phyloP scores from a whole-genome alignment of 352 stramenopile species.

The Phytopythium litorale region DNA sequence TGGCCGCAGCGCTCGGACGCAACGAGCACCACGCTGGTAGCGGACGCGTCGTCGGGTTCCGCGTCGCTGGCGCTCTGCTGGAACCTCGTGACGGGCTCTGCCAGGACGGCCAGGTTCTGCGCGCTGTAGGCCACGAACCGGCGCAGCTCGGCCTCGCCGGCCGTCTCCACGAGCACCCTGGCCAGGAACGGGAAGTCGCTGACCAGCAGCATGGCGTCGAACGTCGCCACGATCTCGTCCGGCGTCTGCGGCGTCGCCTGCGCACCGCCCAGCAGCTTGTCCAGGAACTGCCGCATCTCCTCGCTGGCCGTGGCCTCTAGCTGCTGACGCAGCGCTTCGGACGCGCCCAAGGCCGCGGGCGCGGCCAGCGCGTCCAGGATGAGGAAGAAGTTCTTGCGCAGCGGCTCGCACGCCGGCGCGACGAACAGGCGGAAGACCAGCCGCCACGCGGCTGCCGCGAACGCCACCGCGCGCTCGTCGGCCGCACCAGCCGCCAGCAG shows the following conservation, averaged over 20 bases:
- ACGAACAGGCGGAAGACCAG: conserved; percentile 62
- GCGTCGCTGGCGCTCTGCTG: conserved; percentile 6
- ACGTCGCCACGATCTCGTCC: conserved; percentile 28
- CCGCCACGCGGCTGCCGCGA: conserved; percentile 38
- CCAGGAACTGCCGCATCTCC: conserved; percentile 39
- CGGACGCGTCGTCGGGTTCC: conserved; percentile 14
- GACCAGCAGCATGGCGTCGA: conserved; percentile 60
- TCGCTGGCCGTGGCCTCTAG: conserved; percentile 23
- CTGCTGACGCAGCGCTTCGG: background rate
- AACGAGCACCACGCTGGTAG: conserved; percentile 66
- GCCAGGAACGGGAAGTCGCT: conserved; percentile 57
- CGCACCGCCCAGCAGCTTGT: conserved; percentile 20
- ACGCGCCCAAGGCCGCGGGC: background rate
- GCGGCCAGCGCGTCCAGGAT: conserved; percentile 47
- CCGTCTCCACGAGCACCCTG: conserved; percentile 33
- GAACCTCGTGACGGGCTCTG: conserved; percentile 46
- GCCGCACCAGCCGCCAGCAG: conserved; percentile 3
- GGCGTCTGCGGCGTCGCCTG: conserved; percentile 4
- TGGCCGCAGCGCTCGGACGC: conserved; percentile 70
- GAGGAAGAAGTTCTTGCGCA: conserved; percentile 69
- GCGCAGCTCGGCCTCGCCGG: conserved; percentile 20
- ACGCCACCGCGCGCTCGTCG: conserved; percentile 6
- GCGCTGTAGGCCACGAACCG: conserved; percentile 50
- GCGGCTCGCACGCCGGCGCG: conserved; percentile 18
- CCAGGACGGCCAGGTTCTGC: conserved; percentile 49